Conservation (phyloP, 2,329 filamentous ascomycete genomes). For the Botrytis galanthina region DNA sequence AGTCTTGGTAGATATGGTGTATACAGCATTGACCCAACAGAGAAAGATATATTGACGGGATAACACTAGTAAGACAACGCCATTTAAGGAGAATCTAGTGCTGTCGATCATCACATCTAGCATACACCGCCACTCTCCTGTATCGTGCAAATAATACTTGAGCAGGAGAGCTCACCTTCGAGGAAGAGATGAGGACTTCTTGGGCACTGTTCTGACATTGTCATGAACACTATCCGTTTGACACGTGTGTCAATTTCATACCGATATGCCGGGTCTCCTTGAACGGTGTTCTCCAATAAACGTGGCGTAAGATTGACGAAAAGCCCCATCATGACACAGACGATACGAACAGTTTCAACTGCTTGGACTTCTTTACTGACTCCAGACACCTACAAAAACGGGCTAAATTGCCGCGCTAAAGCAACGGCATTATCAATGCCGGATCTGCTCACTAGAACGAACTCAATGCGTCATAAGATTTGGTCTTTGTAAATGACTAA, state of each 20-base stretch:
- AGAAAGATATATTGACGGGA: background rate
- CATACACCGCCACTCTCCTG: background rate
- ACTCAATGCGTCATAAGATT: background rate
- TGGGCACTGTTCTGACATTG: background rate
- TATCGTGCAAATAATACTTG: background rate
- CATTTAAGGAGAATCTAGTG: background rate
- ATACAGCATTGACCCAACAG: background rate
- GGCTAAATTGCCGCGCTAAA: background rate
- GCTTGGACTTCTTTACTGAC: background rate
- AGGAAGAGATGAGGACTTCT: background rate
- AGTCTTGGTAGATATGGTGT: background rate
- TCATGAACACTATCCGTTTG: background rate
- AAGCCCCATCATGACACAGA: background rate
- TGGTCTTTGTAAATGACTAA: background rate
- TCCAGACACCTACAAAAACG: background rate
- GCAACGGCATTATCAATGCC: slow-evolving; percentile 3
- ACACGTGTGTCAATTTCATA: background rate
- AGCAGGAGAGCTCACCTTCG: background rate
- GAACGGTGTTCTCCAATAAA: background rate
- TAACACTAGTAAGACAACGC: background rate
- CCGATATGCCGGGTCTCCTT: background rate
- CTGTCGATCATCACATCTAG: background rate
- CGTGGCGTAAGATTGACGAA: background rate
- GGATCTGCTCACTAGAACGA: background rate
- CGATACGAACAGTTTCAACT: background rate